phyloP scores from a whole-genome alignment of 2,329 filamentous ascomycete species.

The Aspergillus fructus region DNA sequence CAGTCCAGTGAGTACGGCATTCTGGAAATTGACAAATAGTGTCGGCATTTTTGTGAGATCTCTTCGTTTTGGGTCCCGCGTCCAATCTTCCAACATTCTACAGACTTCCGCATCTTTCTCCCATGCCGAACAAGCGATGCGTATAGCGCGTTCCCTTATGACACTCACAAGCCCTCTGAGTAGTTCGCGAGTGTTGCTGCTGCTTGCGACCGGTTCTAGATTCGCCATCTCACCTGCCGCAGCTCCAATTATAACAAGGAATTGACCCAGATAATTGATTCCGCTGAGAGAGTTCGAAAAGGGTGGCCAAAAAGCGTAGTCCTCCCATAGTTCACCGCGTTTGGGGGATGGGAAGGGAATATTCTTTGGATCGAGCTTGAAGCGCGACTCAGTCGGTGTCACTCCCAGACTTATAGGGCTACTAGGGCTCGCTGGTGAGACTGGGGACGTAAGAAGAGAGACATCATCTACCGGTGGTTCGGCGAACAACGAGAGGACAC shows the following conservation, averaged over 20 bases:
- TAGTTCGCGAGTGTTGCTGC: constrained; percentile 62
- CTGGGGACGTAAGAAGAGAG: constrained; percentile 78
- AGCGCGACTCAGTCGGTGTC: constrained; percentile 66
- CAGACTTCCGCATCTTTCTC: constrained; percentile 90
- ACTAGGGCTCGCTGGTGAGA: constrained; percentile 64
- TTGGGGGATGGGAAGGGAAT: constrained; percentile 74
- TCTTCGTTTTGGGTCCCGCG: constrained; percentile 72
- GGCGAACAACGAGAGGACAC: constrained; percentile 77
- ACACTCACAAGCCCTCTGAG: constrained; percentile 73
- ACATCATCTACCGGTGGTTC: constrained; percentile 89
- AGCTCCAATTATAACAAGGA: constrained; percentile 78
- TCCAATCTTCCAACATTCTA: constrained; percentile 93
- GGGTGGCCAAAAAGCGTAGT: constrained; percentile 94
- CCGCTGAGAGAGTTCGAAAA: constrained; percentile 88
- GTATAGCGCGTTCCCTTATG: constrained; percentile 80
- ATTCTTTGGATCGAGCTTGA: constrained; percentile 76
- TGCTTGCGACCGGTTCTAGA: constrained; percentile 64
- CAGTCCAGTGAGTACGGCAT: constrained; percentile 76
- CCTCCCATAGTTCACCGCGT: constrained; percentile 84
- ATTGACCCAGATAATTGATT: constrained; percentile 83
- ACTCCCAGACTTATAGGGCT: constrained; percentile 59
- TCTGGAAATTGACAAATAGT: constrained; percentile 82
- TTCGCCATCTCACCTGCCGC: constrained; percentile 83
- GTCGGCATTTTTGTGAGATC: constrained; percentile 90
- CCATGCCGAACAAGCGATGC: constrained; percentile 86